Evolutionary conservation across 257 asterid genomes (phyloP), one percentile per base, ranked within the genome.

Genomic region (Salvia rosmarinus): DNA sequence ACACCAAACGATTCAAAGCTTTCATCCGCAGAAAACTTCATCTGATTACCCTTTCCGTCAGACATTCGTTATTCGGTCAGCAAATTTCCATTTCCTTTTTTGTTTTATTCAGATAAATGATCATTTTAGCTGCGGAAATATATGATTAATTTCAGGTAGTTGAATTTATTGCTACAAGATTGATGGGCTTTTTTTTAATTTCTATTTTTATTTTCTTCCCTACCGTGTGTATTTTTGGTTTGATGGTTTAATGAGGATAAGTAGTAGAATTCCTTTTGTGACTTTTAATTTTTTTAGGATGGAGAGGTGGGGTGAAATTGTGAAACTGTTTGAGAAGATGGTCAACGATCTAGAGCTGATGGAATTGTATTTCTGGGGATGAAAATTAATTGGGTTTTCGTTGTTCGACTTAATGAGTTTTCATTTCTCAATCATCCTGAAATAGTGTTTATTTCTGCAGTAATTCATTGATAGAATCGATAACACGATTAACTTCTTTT

Each of bases 1-100:
- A 14, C 46, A 40, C 54, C 73, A 64, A 64, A 66, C 62, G 71
- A 77, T 78, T 72, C 82, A 68, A 73, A 62, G 79, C 75, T 67
- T 78, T 60, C 75, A 56, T 61, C 71, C 43, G 83, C 80, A 49
- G 77, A 65, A 73, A 74, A 58, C 77, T 75, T 79, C 80, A 68
- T 47, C 77, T n/a, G 83, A 75, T 70, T 70, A 57, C 71, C 49
- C 66, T 47, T 67, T 70, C 61, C 75, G 50, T 75, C 80, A 64
- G 66, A 64, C 77, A 69, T 51, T 70, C 77, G 66, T n/a, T 49
- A 47, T 60, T 78, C 62, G 82, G 77, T 74, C 76, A 63, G 69
- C 56, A 49, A 23, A 21, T 64, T 40, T 21, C 17, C 3, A 6
- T 2, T 43, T 10, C 8, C 0, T 0, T 32, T 63, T 70, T 62